Evolutionary conservation across 2,329 filamentous ascomycete genomes (phyloP).

Genomic region (Colletotrichum spaethianum): DNA sequence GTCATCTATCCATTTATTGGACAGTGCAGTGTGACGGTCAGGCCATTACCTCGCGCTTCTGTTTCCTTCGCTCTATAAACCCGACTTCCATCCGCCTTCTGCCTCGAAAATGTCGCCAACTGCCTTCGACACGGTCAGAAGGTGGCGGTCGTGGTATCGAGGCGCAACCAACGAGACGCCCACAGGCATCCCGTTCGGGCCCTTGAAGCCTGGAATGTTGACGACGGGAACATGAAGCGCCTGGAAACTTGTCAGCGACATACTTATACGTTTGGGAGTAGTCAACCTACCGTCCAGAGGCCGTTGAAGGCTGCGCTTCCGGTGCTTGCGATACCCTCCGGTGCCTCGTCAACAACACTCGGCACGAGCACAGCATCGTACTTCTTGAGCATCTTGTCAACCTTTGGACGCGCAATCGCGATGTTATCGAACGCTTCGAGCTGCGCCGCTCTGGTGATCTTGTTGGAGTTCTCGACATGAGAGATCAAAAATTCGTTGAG

Average conservation of each 20-base stretch:
- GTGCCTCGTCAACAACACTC: conserved; percentile 70
- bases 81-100: conserved; percentile 51
- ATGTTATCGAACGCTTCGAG: conserved; percentile 68
- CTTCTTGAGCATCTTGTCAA: conserved; percentile 62
- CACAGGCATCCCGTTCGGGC: conserved; percentile 68
- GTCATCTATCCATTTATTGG: too few species aligned
- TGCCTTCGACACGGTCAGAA: conserved; percentile 58
- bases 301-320: conserved; percentile 67
- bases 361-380: conserved; percentile 71
- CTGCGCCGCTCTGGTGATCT: conserved; percentile 61
- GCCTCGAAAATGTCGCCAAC: conserved; percentile 53
- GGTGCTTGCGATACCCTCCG: conserved; percentile 64
- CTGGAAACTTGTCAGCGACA: conserved; percentile 51
- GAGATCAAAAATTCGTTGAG: conserved; percentile 60
- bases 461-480: conserved; percentile 65
- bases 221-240: conserved; percentile 72
- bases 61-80: conserved; percentile 7
- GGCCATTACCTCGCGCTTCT: fast-evolving
- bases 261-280: conserved; percentile 35
- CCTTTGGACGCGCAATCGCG: conserved; percentile 63
- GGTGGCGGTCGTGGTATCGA: conserved; percentile 61
- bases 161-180: conserved; percentile 68
- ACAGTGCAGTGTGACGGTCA: neutral
- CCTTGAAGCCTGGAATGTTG: conserved; percentile 75
- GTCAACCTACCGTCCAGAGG: conserved; percentile 66